Percentiles rank a stretch among this genome's conserved stretches.
Conservation (phyloP, 208 protist genomes). For the Novymonas esmeraldas region DNA sequence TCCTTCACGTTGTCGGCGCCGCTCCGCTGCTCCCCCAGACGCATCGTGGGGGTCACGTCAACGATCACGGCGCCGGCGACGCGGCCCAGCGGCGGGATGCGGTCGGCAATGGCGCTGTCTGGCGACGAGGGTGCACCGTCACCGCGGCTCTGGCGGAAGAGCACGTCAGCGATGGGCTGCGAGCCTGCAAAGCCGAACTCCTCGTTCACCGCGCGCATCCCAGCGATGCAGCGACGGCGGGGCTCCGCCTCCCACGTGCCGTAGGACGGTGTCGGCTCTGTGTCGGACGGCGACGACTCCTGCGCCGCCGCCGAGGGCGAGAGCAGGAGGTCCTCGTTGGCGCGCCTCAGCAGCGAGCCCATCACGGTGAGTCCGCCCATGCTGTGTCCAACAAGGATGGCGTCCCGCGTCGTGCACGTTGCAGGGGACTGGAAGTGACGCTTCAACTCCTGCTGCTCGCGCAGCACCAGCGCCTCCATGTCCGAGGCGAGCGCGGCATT, state of each 20-base stretch:
- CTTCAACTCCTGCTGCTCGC: constrained; percentile 34
- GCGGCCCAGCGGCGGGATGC: constrained; percentile 32
- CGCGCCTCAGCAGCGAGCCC: constrained; percentile 68
- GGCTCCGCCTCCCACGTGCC: constrained; percentile 29
- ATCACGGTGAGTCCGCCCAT: constrained; percentile 88
- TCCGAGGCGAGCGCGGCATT: constrained; percentile 76
- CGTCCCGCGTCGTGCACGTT: constrained; percentile 19
- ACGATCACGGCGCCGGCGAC: constrained; percentile 78
- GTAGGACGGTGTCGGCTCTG: not conserved
- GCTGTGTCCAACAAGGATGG: constrained; percentile 84
- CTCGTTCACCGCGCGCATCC: constrained; percentile 71
- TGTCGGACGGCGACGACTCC: too few species aligned
- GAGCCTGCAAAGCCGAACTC: constrained; percentile 48
- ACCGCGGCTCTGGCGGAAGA: constrained; percentile 38
- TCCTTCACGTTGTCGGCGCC: constrained; percentile 30
- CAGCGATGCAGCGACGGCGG: constrained; percentile 22
- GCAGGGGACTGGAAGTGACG: constrained; percentile 6
- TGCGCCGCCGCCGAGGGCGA: constrained; percentile 19
- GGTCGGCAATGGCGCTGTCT: constrained; percentile 7
- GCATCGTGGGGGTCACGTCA: constrained; percentile 66
- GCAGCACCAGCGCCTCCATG: constrained; percentile 63
- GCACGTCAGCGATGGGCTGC: constrained; percentile 42
- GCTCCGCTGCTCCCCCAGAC: constrained; percentile 27
- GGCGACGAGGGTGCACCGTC: not conserved
- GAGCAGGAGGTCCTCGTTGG: constrained; percentile 67